phyloP scores from a whole-genome alignment of 306 rosid species.

The Lagenaria siceraria region DNA sequence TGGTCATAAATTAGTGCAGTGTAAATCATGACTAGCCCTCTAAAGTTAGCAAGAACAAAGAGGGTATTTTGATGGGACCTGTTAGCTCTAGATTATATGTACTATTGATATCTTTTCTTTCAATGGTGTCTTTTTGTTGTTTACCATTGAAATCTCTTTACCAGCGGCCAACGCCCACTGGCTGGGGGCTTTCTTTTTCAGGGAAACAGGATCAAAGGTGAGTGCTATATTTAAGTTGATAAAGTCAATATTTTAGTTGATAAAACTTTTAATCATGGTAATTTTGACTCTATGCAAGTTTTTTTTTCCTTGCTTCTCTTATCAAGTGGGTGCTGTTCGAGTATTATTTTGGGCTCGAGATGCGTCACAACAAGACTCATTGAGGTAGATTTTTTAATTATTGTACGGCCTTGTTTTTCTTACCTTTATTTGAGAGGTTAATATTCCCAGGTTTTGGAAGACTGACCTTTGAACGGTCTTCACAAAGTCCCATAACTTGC shows the following conservation, averaged over 20 bases:
- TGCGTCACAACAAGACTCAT: background rate
- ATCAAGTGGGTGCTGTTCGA: background rate
- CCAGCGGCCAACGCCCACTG: background rate
- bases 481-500: background rate
- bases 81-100: slow-evolving; percentile 31
- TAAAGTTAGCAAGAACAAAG: background rate
- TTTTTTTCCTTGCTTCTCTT: background rate
- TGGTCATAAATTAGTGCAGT: background rate
- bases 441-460: background rate
- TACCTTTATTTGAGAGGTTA: background rate
- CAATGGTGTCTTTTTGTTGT: slow-evolving; percentile 32
- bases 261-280: background rate
- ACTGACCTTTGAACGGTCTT: background rate
- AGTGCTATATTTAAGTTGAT: background rate
- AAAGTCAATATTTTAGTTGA: background rate
- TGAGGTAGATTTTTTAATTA: background rate
- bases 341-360: background rate
- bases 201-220: background rate
- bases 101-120: slow-evolving; percentile 16
- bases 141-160: background rate
- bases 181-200: background rate
- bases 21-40: background rate
- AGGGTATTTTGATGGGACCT: slow-evolving; percentile 16
- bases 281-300: background rate
- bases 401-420: background rate